Percentiles rank a stretch among this genome's conserved stretches.
Evolutionary conservation across 495 filamentous ascomycete genomes (phyloP).

Genomic region (Neurospora intermedia): DNA sequence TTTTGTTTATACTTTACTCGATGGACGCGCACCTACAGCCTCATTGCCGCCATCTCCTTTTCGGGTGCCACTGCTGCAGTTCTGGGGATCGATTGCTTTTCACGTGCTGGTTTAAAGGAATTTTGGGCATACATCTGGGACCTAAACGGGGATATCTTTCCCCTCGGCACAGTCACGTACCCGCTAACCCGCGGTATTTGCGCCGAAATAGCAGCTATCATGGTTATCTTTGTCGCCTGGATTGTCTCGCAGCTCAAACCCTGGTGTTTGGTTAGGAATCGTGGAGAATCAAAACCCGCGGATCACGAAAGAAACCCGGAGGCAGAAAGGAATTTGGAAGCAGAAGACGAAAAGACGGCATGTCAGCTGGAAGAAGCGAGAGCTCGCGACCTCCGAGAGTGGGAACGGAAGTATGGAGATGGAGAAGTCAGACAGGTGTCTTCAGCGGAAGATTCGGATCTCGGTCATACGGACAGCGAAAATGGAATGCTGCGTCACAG

Average conservation of each 20-base stretch:
- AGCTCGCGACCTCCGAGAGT: constrained; percentile 55
- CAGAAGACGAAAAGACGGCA: constrained; percentile 59
- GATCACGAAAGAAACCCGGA: constrained; percentile 50
- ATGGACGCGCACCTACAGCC: constrained; percentile 63
- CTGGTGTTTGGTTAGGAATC: constrained; percentile 77
- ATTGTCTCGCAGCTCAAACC: constrained; percentile 75
- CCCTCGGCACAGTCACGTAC: constrained; percentile 62
- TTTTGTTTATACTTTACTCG: constrained; percentile 71
- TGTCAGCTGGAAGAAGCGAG: constrained; percentile 58
- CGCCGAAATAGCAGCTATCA: constrained; percentile 70
- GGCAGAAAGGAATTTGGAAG: constrained; percentile 51
- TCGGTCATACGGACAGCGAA: constrained; percentile 41
- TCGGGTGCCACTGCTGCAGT: constrained; percentile 67
- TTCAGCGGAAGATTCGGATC: constrained; percentile 39
- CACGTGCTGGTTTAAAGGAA: constrained; percentile 78
- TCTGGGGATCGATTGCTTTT: constrained; percentile 87
- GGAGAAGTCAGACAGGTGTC: constrained; percentile 12
- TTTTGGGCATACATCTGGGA: constrained; percentile 94
- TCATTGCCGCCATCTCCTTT: constrained; percentile 70
- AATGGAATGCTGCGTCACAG: constrained; percentile 36
- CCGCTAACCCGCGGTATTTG: constrained; percentile 78
- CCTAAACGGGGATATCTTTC: constrained; percentile 72
- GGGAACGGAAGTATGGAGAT: constrained; percentile 73
- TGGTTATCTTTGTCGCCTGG: constrained; percentile 64
- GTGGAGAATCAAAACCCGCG: constrained; percentile 46